Conservation (phyloP, 306 rosid genomes). For the Pyrus betulifolia region DNA sequence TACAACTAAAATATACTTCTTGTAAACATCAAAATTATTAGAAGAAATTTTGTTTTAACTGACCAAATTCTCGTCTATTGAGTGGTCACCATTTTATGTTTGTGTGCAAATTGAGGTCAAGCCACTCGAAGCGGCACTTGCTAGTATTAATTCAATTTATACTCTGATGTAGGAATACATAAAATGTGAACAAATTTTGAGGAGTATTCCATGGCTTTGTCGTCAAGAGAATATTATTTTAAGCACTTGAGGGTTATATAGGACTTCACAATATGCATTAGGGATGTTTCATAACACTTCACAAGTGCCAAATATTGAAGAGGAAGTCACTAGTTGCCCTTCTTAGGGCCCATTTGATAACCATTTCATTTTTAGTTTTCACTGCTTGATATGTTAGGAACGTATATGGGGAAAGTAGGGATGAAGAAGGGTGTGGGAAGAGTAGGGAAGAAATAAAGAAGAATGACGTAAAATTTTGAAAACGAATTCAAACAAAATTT, state of each 20-base stretch:
- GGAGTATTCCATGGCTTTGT: too few relatives aligned
- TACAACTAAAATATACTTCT: not conserved
- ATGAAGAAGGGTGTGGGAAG: too few relatives aligned
- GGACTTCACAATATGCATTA: not conserved
- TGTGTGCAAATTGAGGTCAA: not conserved
- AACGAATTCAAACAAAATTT: too few relatives aligned
- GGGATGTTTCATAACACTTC: not conserved
- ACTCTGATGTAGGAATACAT: not conserved
- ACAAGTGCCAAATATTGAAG: not conserved
- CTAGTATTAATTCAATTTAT: not conserved
- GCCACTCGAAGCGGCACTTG: not conserved
- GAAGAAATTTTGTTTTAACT: not conserved
- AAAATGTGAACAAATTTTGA: too few relatives aligned
- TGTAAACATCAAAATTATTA: not conserved
- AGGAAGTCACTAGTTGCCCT: not conserved
- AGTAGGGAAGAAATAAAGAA: too few relatives aligned
- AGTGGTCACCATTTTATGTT: not conserved
- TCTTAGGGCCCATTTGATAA: too few relatives aligned
- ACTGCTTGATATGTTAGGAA: too few relatives aligned
- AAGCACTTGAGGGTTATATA: too few relatives aligned
- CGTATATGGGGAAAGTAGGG: too few relatives aligned
- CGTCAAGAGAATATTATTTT: too few relatives aligned
- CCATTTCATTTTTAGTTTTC: too few relatives aligned
- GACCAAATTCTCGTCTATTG: not conserved
- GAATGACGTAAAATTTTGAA: too few relatives aligned